These are phyloP conservation scores for Termitomyces sp. DNA, from an alignment of 768 basidiomycete genomes.

Conservation along the genomic window DNA sequence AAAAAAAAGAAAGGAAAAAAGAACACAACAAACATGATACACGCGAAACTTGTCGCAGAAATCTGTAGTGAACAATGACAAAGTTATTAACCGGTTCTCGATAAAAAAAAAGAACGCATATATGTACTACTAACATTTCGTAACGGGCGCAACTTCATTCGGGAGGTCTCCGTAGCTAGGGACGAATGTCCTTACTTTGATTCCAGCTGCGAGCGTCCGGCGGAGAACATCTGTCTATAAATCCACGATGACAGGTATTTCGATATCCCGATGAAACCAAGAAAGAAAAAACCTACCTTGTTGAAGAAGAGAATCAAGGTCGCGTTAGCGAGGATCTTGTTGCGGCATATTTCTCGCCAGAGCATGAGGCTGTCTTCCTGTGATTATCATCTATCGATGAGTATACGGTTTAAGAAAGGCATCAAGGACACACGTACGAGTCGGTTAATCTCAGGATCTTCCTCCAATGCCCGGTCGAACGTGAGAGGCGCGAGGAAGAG, in stretches of 20 bases:
- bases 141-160: conserved; percentile 57
- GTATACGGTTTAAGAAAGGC: too few relatives aligned
- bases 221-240: conserved; percentile 49
- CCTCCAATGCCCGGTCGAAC: conserved; percentile 72
- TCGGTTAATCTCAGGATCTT: conserved; percentile 61
- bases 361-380: conserved; percentile 73
- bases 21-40: conserved; percentile 46
- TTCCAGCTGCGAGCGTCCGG: conserved; percentile 51
- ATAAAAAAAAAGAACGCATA: conserved; percentile 4
- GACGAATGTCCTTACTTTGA: conserved; percentile 55
- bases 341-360: conserved; percentile 69
- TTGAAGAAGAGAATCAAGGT: conserved; percentile 71
- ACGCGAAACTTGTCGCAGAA: conserved; percentile 66
- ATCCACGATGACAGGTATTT: too few relatives aligned
- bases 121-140: conserved; percentile 57
- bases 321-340: conserved; percentile 24
- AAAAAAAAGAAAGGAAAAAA: neutral
- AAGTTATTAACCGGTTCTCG: neutral
- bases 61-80: conserved; percentile 39
- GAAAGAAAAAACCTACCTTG: conserved; percentile 48
- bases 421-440: conserved; percentile 51
- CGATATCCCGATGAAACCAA: too few relatives aligned
- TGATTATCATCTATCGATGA: neutral
- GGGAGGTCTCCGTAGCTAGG: conserved; percentile 56
- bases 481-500: conserved; percentile 79